A percentile compares a stretch with the other conserved stretches of the same genome.
These are phyloP conservation scores for Fraxinus dipetala DNA, from an alignment of 305 asterid species.

Conservation along the genomic window DNA sequence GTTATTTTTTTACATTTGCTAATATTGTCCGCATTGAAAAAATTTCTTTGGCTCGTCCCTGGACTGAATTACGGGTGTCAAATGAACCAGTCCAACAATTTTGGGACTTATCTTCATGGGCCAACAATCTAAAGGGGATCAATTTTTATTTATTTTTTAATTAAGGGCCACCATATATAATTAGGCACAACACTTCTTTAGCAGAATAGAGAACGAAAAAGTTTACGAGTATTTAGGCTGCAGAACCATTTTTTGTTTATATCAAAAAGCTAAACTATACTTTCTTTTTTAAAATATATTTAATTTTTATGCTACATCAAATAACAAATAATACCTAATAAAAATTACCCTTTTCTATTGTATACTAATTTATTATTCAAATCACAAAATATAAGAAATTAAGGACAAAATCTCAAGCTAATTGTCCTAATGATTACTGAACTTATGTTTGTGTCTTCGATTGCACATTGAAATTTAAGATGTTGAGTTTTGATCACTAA, in stretches of 20 bases:
- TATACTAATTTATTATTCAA: background rate
- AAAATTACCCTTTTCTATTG: no score
- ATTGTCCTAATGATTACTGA: background rate
- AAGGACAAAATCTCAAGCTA: background rate
- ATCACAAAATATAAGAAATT: background rate
- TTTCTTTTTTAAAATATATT: no score
- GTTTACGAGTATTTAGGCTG: background rate
- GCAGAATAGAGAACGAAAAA: background rate
- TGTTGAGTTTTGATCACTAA: background rate
- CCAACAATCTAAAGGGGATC: no score
- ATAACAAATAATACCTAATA: background rate
- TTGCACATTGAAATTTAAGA: background rate
- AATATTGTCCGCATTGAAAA: no score
- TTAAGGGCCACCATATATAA: no score
- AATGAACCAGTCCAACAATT: no score
- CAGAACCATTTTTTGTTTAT: background rate
- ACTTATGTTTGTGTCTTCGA: background rate
- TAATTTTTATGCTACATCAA: background rate
- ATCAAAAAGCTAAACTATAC: background rate
- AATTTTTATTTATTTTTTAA: no score
- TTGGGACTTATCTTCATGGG: no score
- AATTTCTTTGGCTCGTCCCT: no score
- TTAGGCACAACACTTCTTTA: background rate
- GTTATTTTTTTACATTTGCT: no score
- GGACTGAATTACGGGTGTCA: no score